Evolutionary conservation across 306 rosid species (phyloP), one percentile per base, ranked within the genome.

Genomic region (Ceratonia siliqua): DNA sequence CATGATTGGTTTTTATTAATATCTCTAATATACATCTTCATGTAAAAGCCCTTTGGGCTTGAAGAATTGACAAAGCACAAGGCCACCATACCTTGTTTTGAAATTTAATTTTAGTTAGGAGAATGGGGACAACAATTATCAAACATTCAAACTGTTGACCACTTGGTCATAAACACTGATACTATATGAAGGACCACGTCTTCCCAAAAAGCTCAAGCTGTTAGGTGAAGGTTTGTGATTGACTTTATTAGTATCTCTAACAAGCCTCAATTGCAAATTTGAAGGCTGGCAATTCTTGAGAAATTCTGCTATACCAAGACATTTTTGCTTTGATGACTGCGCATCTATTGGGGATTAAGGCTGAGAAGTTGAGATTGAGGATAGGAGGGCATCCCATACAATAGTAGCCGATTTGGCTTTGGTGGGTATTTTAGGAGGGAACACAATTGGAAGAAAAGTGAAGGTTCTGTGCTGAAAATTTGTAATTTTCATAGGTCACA

Each of bases 271-370:
- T 30, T 6, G 28, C 1, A 56, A 57, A 24, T 71, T 30, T 43
- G 43, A n/a, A 28, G 9, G 20, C 45, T 63, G 30, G 11, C 55
- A 52, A 13, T 41, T 38, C 25, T 2, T 2, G 22, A 32, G 6
- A 25, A 67, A 77, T 46, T 39, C 25, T 68, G 52, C 25, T 33
- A 45, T n/a, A 30, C 25, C 46, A 17, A 43, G 69, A 42, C 62
- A 68, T 12, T 76, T 68, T 48, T 70, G 55, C 25, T 77, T 68
- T 36, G 11, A 72, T 72, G 53, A n/a, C 52, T 21, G 5, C 61
- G 49, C 62, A 46, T 22, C 55, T 65, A 28, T 18, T 46, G 48
- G 63, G 68, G 30, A 56, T 45, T 25, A 42, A 33, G 33, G 72
- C 59, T 67, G 53, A 67, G 30, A 33, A 24, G 72, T 68, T 67